phyloP scores from a whole-genome alignment of 495 filamentous ascomycete species.

The Hypomontagnella submonticulosa region DNA sequence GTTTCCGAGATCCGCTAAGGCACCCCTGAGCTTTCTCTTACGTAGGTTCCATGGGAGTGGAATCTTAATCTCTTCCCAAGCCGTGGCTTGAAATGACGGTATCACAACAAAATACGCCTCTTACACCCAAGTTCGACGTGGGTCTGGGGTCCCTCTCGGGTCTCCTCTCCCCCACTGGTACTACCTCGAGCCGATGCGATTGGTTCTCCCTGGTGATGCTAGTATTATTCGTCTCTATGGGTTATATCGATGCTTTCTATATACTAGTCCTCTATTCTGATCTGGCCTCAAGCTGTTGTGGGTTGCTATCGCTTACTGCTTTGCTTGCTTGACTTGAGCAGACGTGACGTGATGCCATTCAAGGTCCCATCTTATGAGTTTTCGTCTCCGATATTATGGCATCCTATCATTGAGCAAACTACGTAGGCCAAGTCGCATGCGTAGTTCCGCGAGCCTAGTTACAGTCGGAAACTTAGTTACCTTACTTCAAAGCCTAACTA shows the following conservation, averaged over 20 bases:
- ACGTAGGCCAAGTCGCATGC: conserved; percentile 10
- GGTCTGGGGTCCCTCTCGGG: conserved; percentile 12
- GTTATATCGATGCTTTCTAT: conserved; percentile 10
- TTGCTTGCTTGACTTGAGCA: conserved; percentile 21
- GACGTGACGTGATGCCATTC: conserved; percentile 3
- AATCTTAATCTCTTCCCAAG: not conserved
- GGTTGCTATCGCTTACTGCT: conserved; percentile 1
- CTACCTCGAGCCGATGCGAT: conserved; percentile 17
- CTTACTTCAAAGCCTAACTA: not conserved
- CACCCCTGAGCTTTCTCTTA: not conserved
- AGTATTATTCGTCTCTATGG: conserved; percentile 36
- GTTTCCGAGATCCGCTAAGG: conserved; percentile 1
- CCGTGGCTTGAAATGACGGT: not conserved
- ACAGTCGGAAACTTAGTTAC: conserved; percentile 16
- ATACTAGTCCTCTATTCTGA: conserved; percentile 1
- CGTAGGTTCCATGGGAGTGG: not conserved
- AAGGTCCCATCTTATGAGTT: conserved; percentile 2
- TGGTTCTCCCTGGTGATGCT: conserved; percentile 20
- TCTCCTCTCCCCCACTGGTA: conserved; percentile 5
- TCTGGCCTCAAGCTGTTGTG: conserved; percentile 12
- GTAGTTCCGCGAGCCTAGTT: conserved; percentile 11
- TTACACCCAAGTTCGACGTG: conserved; percentile 9
- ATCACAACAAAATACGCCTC: not conserved
- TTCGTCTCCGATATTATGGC: conserved; percentile 16
- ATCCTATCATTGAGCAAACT: not conserved